These are phyloP conservation scores for Metarhizium guizhouense DNA, from an alignment of 2,329 filamentous ascomycete species.

Conservation along the genomic window DNA sequence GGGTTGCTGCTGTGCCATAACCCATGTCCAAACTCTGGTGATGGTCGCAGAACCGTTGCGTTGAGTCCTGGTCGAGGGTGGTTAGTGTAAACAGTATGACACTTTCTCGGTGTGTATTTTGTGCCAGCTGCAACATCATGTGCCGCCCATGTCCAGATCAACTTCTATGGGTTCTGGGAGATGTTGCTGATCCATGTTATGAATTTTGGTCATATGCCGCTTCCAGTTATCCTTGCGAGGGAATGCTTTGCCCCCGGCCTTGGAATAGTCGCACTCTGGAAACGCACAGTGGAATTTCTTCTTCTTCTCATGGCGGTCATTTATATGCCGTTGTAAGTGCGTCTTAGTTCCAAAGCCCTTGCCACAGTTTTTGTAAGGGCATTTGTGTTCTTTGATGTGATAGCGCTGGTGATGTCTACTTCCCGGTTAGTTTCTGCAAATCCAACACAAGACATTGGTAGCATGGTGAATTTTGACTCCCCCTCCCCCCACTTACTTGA, in stretches of 20 bases:
- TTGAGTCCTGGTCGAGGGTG: background rate
- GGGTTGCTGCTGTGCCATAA: background rate
- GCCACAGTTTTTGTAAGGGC: constrained; percentile 41
- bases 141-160: constrained; percentile 25
- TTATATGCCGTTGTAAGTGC: constrained; percentile 52
- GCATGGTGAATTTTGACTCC: background rate
- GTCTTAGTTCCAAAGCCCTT: constrained; percentile 54
- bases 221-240: constrained; percentile 56
- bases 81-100: background rate
- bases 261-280: constrained; percentile 46
- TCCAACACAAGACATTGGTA: background rate
- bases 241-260: constrained; percentile 47
- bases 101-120: background rate
- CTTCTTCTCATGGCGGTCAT: constrained; percentile 52
- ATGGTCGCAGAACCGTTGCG: background rate
- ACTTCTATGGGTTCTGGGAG: constrained; percentile 34
- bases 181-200: constrained; percentile 31
- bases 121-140: background rate
- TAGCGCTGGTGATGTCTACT: constrained; percentile 51
- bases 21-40: background rate
- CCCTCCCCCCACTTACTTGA: constrained; percentile 35
- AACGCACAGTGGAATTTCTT: constrained; percentile 51
- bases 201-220: constrained; percentile 53
- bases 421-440: constrained; percentile 1
- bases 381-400: constrained; percentile 51